These are phyloP conservation scores for Cryptococcus maquisensis DNA, from an alignment of 1,284 basidiomycete genomes.

Conservation along the genomic window DNA sequence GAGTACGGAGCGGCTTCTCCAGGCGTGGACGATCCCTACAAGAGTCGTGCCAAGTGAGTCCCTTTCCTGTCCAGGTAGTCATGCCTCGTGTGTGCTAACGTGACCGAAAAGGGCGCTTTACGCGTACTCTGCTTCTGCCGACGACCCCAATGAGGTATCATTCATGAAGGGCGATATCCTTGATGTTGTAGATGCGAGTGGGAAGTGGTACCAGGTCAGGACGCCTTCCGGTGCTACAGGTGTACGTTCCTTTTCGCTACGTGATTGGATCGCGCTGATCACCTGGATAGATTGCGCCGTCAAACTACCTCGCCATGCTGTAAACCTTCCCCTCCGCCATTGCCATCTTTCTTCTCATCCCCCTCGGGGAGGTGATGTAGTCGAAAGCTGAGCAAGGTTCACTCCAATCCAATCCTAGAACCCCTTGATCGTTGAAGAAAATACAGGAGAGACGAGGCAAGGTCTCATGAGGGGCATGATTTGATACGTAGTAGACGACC, in stretches of 20 bases:
- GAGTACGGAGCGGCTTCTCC: not conserved
- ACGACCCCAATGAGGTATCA: slow-evolving; percentile 94
- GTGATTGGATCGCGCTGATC: not conserved
- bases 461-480: no score
- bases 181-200: slow-evolving; percentile 87
- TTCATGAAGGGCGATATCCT: slow-evolving; percentile 91
- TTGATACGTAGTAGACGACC: no score
- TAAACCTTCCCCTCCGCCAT: slow-evolving; percentile 3
- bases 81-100: not conserved
- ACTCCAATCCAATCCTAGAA: not conserved
- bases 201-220: slow-evolving; percentile 93
- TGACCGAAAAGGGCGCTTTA: slow-evolving; percentile 35
- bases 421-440: not conserved
- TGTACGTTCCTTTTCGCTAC: slow-evolving; percentile 47
- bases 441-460: no score
- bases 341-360: not conserved
- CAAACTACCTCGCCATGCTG: slow-evolving; percentile 42
- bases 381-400: not conserved
- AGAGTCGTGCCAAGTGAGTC: slow-evolving; percentile 26
- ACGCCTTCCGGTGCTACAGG: slow-evolving; percentile 75
- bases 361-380: not conserved
- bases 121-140: slow-evolving; percentile 79
- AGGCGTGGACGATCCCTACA: slow-evolving; percentile 12
- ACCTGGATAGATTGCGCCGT: slow-evolving; percentile 37
- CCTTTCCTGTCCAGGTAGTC: not conserved